Conservation (phyloP, 768 basidiomycete species). For the Tylopilus plumbeoviolaceoides region DNA sequence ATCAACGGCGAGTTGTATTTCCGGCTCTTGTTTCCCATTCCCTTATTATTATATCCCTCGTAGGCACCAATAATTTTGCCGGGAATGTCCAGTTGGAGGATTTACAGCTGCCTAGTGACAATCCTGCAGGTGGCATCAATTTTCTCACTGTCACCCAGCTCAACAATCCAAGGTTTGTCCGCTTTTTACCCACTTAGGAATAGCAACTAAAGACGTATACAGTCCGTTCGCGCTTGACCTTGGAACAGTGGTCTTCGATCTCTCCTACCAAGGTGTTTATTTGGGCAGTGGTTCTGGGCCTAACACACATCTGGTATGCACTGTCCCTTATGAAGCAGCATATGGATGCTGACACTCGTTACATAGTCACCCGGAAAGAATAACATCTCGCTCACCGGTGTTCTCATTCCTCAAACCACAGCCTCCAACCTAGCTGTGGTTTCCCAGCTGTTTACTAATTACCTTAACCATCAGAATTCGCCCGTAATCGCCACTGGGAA, state of each 20-base stretch:
- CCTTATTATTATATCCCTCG: background rate
- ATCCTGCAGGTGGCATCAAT: slow-evolving; percentile 63
- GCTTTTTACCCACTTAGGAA: background rate
- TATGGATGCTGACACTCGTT: slow-evolving; percentile 2
- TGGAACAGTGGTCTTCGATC: slow-evolving; percentile 60
- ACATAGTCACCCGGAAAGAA: slow-evolving; percentile 50
- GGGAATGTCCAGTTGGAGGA: slow-evolving; percentile 52
- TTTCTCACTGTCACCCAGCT: slow-evolving; percentile 55
- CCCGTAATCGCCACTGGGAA: slow-evolving; percentile 56
- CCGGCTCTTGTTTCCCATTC: background rate
- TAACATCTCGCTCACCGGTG: slow-evolving; percentile 54
- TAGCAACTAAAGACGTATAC: background rate
- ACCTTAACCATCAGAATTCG: slow-evolving; percentile 60
- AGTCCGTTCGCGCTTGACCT: slow-evolving; percentile 69
- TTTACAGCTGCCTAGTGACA: slow-evolving; percentile 63
- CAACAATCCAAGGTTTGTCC: slow-evolving; percentile 50
- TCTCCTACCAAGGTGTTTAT: slow-evolving; percentile 53
- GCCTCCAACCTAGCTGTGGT: slow-evolving; percentile 43
- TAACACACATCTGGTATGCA: slow-evolving; percentile 47
- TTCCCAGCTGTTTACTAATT: slow-evolving; percentile 65
- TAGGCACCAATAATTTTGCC: slow-evolving; percentile 62
- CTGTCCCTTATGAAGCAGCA: background rate
- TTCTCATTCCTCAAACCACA: slow-evolving; percentile 49
- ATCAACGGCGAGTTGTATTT: slow-evolving; percentile 44
- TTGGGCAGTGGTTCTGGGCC: slow-evolving; percentile 54